Evolutionary conservation across 2,329 filamentous ascomycete genomes (phyloP).

Genomic region (Colletotrichum plurivorum): DNA sequence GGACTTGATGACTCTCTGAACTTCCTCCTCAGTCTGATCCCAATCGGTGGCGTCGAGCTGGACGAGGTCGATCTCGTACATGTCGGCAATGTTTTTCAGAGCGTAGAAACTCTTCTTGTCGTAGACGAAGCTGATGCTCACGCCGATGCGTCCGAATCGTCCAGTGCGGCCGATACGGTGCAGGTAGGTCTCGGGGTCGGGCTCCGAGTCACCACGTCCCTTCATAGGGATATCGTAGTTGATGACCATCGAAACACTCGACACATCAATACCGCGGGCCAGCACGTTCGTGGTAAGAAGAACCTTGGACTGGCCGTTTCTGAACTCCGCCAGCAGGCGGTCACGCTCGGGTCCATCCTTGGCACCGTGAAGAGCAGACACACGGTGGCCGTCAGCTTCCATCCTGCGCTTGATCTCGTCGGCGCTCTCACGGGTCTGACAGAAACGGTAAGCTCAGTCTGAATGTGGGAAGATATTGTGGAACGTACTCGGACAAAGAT

Average conservation of each 20-base stretch:
- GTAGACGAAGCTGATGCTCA: constrained; percentile 94
- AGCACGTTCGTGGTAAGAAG: constrained; percentile 98
- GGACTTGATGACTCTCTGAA: constrained; percentile 86
- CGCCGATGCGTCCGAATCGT: constrained; percentile 95
- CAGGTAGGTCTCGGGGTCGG: constrained; percentile 95
- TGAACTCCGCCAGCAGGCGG: constrained; percentile 86
- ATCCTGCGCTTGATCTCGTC: constrained; percentile 88
- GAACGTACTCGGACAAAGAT: constrained; percentile 90
- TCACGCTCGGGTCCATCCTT: constrained; percentile 90
- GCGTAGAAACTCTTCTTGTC: constrained; percentile 86
- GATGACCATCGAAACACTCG: constrained; percentile 94
- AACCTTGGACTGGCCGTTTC: constrained; percentile 89
- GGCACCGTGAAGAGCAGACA: constrained; percentile 89
- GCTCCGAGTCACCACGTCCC: constrained; percentile 81
- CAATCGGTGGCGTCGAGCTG: constrained; percentile 89
- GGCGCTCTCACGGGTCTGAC: constrained; percentile 86
- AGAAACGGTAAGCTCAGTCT: constrained; percentile 6
- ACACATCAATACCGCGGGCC: constrained; percentile 94
- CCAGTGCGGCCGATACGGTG: constrained; percentile 98
- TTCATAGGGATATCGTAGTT: constrained; percentile 93
- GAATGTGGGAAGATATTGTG: neutral
- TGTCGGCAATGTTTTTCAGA: constrained; percentile 82
- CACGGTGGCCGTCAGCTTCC: constrained; percentile 89
- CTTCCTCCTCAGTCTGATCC: constrained; percentile 87
- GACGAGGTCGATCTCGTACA: constrained; percentile 86